Evolutionary conservation across 306 rosid genomes (phyloP), one percentile per base, ranked within the genome.

Genomic region (Astragalus membranaceus): DNA sequence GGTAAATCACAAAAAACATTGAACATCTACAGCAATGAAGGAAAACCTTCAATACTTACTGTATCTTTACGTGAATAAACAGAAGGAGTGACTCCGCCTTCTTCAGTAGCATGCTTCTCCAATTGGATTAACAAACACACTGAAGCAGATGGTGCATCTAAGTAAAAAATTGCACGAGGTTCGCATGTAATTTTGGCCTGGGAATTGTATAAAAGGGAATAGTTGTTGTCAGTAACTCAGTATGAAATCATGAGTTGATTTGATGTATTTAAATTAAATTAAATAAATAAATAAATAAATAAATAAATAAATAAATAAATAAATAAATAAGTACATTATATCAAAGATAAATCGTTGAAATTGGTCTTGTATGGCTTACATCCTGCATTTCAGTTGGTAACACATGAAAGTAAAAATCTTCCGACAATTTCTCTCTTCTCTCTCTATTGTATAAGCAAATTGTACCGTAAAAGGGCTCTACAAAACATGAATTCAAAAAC

Each of bases 41-140:
- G 56, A 42, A 29, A 70, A 41, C 39, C 52, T 60, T 49, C 56
- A 70, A 78, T 68, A 83, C 91, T 56, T 90, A 93, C 99, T 47
- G 92, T 84, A 76, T 94, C 99, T 88, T 94, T 94, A 53, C 95
- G 99, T 30, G 97, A 88, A 89, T 94, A 94, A 75, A 88, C 99
- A 56, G 97, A 89, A 80, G 97, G 77, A 10, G 91, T 67, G 72
- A 94, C 91, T 69, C 99, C 99, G 67, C 97, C 96, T 82, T 94
- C 97, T 80, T 94, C 99, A 12, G 96, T 86, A 66, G 89, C 92
- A 87, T 94, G 96, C 88, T 87, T 94, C 81, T 94, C 99, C 83
- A 94, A 86, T 83, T 94, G 99, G 85, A 94, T 91, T 53, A 94
- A 81, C 76, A 94, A 86, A 80, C 97, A 94, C 75, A 92, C 96